Evolutionary conservation across 768 basidiomycete genomes (phyloP).

Genomic region (Lactifluus volemus): DNA sequence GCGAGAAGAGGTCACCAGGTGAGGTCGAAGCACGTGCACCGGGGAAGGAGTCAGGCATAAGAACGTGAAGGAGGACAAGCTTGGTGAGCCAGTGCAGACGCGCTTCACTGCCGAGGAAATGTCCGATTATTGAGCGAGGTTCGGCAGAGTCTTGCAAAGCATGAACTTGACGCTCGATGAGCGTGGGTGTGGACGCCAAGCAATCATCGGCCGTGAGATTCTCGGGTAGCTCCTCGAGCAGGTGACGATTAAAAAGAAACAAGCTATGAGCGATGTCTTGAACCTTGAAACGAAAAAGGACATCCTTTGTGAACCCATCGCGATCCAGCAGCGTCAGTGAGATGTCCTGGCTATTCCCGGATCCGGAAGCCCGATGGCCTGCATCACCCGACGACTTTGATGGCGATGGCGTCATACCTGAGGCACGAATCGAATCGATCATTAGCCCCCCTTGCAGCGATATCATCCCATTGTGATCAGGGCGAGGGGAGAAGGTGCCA

Average conservation of each 20-base stretch:
- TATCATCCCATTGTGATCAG: constrained; percentile 2
- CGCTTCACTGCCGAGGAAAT: constrained; percentile 60
- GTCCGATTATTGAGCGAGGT: constrained; percentile 13
- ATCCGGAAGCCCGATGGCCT: constrained; percentile 17
- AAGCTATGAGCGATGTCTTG: constrained; percentile 55
- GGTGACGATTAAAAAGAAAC: constrained; percentile 47
- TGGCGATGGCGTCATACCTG: not conserved
- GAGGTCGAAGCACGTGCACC: constrained; percentile 25
- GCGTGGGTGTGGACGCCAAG: constrained; percentile 3
- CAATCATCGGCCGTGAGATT: constrained; percentile 40
- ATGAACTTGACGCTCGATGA: constrained; percentile 4
- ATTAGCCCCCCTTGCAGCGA: constrained; percentile 10
- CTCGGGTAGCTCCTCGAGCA: constrained; percentile 39
- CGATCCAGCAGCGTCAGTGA: constrained; percentile 48
- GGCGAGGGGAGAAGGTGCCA: constrained; percentile 24
- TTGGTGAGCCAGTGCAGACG: constrained; percentile 78
- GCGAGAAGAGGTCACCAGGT: constrained; percentile 23
- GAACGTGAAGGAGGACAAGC: constrained; percentile 58
- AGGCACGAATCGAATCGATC: not conserved
- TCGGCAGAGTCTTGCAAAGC: not conserved
- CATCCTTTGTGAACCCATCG: constrained; percentile 61
- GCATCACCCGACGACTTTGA: constrained; percentile 19
- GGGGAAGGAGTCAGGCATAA: constrained; percentile 47
- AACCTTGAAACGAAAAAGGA: constrained; percentile 56
- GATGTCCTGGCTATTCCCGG: constrained; percentile 17